phyloP scores from a whole-genome alignment of 2,329 filamentous ascomycete species.

The Fusarium kyushuense region DNA sequence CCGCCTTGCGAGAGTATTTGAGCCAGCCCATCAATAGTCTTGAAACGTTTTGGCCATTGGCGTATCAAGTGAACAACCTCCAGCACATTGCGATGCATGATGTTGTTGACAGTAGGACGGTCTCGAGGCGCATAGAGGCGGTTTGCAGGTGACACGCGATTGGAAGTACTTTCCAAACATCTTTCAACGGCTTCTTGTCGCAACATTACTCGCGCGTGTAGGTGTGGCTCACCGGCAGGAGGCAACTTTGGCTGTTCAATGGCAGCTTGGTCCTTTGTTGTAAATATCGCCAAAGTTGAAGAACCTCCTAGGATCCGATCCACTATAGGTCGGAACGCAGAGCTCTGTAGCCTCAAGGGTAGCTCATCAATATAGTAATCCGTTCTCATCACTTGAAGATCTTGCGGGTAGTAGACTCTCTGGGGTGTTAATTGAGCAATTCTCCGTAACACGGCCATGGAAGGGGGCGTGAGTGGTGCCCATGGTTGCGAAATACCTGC shows the following conservation, averaged over 20 bases:
- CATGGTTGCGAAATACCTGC: slow-evolving; percentile 66
- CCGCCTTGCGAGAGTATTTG: slow-evolving; percentile 27
- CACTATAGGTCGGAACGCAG: slow-evolving; percentile 52
- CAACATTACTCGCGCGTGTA: slow-evolving; percentile 34
- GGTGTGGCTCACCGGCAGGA: slow-evolving; percentile 27
- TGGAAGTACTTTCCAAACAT: slow-evolving; percentile 12
- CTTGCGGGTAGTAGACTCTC: slow-evolving; percentile 54
- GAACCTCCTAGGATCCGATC: slow-evolving; percentile 50
- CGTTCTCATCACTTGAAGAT: slow-evolving; percentile 52
- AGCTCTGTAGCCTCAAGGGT: slow-evolving; percentile 52
- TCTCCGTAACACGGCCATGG: slow-evolving; percentile 11
- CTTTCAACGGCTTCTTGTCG: slow-evolving; percentile 38
- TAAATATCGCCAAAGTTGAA: slow-evolving; percentile 41
- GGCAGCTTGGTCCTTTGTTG: slow-evolving; percentile 24
- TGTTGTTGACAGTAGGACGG: slow-evolving; percentile 34
- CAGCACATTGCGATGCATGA: slow-evolving; percentile 42
- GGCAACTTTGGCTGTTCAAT: slow-evolving; percentile 13
- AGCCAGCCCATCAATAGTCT: slow-evolving; percentile 35
- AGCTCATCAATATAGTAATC: slow-evolving; percentile 49
- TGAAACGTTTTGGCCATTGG: slow-evolving; percentile 35
- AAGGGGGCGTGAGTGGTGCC: slow-evolving; percentile 49
- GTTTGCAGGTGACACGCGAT: slow-evolving; percentile 14
- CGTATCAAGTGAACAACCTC: slow-evolving; percentile 34
- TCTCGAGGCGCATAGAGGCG: slow-evolving; percentile 37
- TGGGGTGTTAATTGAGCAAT: slow-evolving; percentile 48